A percentile compares a stretch with the other conserved stretches of the same genome.
phyloP scores from a whole-genome alignment of 2,329 filamentous ascomycete species.

The Ceratocystis papillata region DNA sequence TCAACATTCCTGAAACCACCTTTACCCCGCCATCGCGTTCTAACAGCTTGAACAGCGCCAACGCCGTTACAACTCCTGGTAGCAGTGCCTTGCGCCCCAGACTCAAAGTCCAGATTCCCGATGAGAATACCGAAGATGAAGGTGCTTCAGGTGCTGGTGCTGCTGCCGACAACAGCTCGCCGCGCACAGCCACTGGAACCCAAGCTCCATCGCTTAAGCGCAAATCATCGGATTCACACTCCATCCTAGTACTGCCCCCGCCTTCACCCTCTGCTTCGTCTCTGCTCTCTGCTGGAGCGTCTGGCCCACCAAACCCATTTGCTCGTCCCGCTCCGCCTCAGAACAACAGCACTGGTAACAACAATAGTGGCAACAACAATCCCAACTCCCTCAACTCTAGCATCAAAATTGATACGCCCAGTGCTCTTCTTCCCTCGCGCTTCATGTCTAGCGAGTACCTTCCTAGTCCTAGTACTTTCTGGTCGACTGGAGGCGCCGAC shows the following conservation, averaged over 20 bases:
- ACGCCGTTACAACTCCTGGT: conserved; percentile 52
- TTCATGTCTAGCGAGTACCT: conserved; percentile 82
- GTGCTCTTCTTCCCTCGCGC: conserved; percentile 72
- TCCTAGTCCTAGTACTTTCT: conserved; percentile 85
- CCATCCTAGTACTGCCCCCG: conserved; percentile 71
- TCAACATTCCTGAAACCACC: conserved; percentile 47
- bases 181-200: conserved; percentile 43
- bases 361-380: conserved; percentile 34
- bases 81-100: conserved; percentile 53
- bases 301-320: conserved; percentile 90
- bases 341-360: conserved; percentile 31
- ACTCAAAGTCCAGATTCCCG: conserved; percentile 89
- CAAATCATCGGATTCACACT: conserved; percentile 38
- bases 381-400: conserved; percentile 25
- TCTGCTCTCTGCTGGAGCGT: conserved; percentile 79
- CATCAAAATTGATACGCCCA: conserved; percentile 54
- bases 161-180: conserved; percentile 57
- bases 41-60: conserved; percentile 69
- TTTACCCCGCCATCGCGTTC: conserved; percentile 64
- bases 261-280: conserved; percentile 83
- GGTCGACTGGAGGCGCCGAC: conserved; percentile 38
- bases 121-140: conserved; percentile 31
- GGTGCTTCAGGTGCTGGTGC: conserved; percentile 52
- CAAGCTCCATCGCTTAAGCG: conserved; percentile 17
- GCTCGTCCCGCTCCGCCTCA: conserved; percentile 72